These are phyloP conservation scores for Hericium erinaceus DNA, from an alignment of 768 basidiomycete genomes.

Conservation along the genomic window DNA sequence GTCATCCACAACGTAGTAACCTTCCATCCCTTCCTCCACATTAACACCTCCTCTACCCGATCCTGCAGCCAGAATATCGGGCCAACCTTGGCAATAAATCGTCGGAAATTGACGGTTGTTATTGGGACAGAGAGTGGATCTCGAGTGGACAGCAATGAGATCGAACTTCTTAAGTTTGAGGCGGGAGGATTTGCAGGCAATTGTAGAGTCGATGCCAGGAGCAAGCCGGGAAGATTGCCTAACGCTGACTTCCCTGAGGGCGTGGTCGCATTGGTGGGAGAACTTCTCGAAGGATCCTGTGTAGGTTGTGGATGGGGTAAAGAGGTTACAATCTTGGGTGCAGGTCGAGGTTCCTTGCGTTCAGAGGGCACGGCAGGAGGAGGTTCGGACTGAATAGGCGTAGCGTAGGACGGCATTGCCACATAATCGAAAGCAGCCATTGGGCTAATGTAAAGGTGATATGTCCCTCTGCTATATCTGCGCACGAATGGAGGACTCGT, in stretches of 20 bases:
- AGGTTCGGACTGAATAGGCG: neutral
- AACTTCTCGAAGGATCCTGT: neutral
- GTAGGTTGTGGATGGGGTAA: neutral
- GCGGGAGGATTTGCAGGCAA: neutral
- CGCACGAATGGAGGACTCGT: no score
- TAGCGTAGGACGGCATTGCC: slow-evolving; percentile 12
- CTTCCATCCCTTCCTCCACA: slow-evolving; percentile 74
- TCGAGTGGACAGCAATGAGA: slow-evolving; percentile 41
- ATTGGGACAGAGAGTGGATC: slow-evolving; percentile 73
- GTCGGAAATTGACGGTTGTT: slow-evolving; percentile 70
- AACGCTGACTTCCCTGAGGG: slow-evolving; percentile 7
- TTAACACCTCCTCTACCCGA: slow-evolving; percentile 71
- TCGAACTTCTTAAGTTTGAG: slow-evolving; percentile 16
- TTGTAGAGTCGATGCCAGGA: slow-evolving; percentile 12
- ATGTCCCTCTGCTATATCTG: no score
- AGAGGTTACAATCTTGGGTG: slow-evolving; percentile 2
- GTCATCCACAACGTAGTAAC: slow-evolving; percentile 69
- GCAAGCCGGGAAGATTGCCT: slow-evolving; percentile 9
- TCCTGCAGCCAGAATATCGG: slow-evolving; percentile 90
- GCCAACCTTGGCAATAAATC: slow-evolving; percentile 68
- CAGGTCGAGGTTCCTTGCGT: neutral
- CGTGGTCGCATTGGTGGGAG: neutral
- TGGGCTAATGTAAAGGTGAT: no score
- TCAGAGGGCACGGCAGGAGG: neutral
- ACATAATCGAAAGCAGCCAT: slow-evolving; percentile 10